Evolutionary conservation across 805 yeast genomes (phyloP).

Genomic region (Ogataea trehalophila): DNA sequence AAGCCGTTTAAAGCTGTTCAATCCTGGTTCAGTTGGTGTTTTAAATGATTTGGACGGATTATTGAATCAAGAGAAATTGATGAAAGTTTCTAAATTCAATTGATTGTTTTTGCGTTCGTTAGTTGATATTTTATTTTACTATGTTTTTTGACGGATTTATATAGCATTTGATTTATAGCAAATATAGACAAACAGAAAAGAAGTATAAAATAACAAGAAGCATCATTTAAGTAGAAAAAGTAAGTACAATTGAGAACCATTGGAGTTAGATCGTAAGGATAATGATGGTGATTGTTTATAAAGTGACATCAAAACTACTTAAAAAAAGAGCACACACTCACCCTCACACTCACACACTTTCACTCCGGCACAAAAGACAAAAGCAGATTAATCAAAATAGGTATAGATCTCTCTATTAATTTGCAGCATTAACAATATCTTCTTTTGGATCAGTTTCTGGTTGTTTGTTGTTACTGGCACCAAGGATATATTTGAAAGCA

Average conservation of each 20-base stretch:
- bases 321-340: not conserved
- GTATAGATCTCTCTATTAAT: not conserved
- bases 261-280: too few relatives aligned
- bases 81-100: conserved; percentile 8
- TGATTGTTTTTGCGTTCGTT: too few relatives aligned
- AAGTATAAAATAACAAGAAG: too few relatives aligned
- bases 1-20: conserved; percentile 32
- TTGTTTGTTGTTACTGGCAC: conserved; percentile 33
- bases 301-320: too few relatives aligned
- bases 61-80: conserved; percentile 22
- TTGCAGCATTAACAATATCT: conserved; percentile 1
- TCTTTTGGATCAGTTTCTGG: conserved; percentile 1
- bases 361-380: not conserved
- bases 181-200: too few relatives aligned
- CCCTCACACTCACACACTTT: not conserved
- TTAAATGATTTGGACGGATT: conserved; percentile 24
- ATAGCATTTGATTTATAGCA: too few relatives aligned
- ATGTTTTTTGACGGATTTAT: too few relatives aligned
- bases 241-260: too few relatives aligned
- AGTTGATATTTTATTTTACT: too few relatives aligned
- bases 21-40: conserved; percentile 29
- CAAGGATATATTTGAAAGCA: conserved; percentile 53
- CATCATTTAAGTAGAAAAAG: too few relatives aligned
- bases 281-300: too few relatives aligned
- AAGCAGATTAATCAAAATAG: not conserved